Conservation (phyloP, 2,329 filamentous ascomycete species). For the Sclerotinia minor region DNA sequence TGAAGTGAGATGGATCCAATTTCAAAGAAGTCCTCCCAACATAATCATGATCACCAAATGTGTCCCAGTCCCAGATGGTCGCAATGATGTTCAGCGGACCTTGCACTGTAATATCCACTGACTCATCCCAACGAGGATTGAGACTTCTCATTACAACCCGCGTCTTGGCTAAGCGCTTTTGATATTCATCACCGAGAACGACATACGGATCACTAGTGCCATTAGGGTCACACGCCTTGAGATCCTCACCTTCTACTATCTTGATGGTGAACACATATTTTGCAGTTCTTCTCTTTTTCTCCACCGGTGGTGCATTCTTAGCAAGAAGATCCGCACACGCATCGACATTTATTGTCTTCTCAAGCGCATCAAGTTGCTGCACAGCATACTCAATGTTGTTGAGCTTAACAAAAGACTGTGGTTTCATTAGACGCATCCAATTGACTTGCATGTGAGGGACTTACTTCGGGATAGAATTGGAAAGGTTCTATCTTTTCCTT, state of each 20-base stretch:
- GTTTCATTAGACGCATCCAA: constrained; percentile 38
- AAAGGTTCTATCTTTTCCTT: constrained; percentile 96
- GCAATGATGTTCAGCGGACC: constrained; percentile 92
- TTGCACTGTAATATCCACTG: constrained; percentile 90
- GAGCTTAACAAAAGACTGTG: constrained; percentile 89
- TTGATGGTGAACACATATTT: constrained; percentile 99
- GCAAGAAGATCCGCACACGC: constrained; percentile 81
- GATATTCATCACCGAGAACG: constrained; percentile 94
- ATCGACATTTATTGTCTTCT: constrained; percentile 88
- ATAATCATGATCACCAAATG: constrained; percentile 95
- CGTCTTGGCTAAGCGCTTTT: constrained; percentile 93
- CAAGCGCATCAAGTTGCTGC: constrained; percentile 85
- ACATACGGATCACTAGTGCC: constrained; percentile 96
- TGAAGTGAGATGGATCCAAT: constrained; percentile 95
- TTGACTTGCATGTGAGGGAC: constrained; percentile 34
- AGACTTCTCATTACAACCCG: constrained; percentile 86
- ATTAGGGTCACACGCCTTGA: constrained; percentile 96
- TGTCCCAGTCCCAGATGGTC: constrained; percentile 98
- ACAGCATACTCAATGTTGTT: constrained; percentile 98
- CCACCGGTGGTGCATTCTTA: constrained; percentile 69
- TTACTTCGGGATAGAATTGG: constrained; percentile 89
- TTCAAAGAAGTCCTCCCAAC: constrained; percentile 96
- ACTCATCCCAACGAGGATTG: constrained; percentile 96
- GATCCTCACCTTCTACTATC: constrained; percentile 94
- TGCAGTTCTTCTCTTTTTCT: constrained; percentile 63